These are phyloP conservation scores for Whalleya microplaca DNA, from an alignment of 2,329 filamentous ascomycete genomes.

Conservation along the genomic window DNA sequence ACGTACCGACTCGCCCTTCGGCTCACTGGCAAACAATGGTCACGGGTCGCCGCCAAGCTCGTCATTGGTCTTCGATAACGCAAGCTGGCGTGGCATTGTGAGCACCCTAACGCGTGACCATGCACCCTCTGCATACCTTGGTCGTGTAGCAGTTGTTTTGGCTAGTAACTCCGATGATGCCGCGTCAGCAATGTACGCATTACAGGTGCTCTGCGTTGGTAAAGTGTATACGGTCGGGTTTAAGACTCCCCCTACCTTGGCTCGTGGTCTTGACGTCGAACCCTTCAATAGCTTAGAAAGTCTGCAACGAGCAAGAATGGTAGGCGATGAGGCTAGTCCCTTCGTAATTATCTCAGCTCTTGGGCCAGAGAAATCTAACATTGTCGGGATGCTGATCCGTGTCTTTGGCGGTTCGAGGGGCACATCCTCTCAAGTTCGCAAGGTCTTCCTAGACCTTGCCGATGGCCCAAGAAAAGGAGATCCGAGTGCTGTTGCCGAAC, in stretches of 20 bases:
- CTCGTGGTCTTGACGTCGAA: slow-evolving; percentile 71
- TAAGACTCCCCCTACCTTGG: slow-evolving; percentile 64
- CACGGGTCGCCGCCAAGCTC: slow-evolving; percentile 51
- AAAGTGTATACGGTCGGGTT: slow-evolving; percentile 87
- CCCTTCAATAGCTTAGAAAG: slow-evolving; percentile 77
- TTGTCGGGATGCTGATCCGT: slow-evolving; percentile 77
- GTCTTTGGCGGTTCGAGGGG: slow-evolving; percentile 61
- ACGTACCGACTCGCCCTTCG: slow-evolving; percentile 34
- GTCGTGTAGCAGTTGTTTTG: slow-evolving; percentile 75
- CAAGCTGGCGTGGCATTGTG: slow-evolving; percentile 83
- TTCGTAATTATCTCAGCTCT: slow-evolving; percentile 83
- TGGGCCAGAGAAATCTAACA: slow-evolving; percentile 74
- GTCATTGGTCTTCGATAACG: slow-evolving; percentile 76
- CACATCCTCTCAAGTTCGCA: slow-evolving; percentile 49
- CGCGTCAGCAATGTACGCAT: slow-evolving; percentile 76
- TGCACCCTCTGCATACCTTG: slow-evolving; percentile 79
- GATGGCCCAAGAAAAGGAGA: slow-evolving; percentile 69
- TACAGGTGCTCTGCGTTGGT: slow-evolving; percentile 74
- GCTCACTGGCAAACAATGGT: slow-evolving; percentile 7
- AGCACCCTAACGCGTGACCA: slow-evolving; percentile 81
- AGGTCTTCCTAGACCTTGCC: slow-evolving; percentile 81
- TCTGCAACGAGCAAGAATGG: slow-evolving; percentile 55
- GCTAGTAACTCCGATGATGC: slow-evolving; percentile 76
- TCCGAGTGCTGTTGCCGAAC: slow-evolving; percentile 69
- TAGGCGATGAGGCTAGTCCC: slow-evolving; percentile 60